Percentiles rank a stretch among this genome's conserved stretches.
Conservation (phyloP, 2,329 filamentous ascomycete genomes). For the Aspergillus sp. region DNA sequence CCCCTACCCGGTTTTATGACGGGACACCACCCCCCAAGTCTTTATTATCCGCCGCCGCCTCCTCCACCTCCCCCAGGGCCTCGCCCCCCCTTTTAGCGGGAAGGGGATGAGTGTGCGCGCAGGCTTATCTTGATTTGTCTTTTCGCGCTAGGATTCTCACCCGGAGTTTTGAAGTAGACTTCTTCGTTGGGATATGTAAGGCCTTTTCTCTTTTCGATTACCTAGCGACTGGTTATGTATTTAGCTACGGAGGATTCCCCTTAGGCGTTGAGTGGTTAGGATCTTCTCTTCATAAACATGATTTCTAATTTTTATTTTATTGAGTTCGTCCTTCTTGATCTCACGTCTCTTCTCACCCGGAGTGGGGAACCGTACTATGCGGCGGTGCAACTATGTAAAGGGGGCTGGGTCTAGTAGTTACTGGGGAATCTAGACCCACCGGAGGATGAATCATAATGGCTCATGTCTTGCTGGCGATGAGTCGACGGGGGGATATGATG, state of each 20-base stretch:
- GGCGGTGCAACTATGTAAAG: background rate
- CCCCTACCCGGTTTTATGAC: slow-evolving; percentile 33
- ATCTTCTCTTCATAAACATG: background rate
- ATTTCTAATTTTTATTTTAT: background rate
- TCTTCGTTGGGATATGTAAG: background rate
- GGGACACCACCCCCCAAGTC: slow-evolving; percentile 22
- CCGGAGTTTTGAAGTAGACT: slow-evolving; percentile 8
- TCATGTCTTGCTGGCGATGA: slow-evolving; percentile 14
- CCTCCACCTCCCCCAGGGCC: slow-evolving; percentile 22
- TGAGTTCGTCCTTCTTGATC: background rate
- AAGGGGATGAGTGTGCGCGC: background rate
- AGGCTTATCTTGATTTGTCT: background rate
- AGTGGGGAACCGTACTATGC: background rate
- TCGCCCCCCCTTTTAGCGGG: slow-evolving; percentile 22
- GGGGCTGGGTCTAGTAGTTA: background rate
- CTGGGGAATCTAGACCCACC: background rate
- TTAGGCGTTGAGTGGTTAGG: slow-evolving; percentile 1
- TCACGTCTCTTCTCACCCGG: no score
- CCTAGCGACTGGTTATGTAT: background rate
- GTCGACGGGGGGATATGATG: slow-evolving; percentile 15
- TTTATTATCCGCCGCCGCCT: slow-evolving; percentile 30
- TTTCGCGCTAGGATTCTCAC: background rate
- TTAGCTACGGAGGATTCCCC: slow-evolving; percentile 9
- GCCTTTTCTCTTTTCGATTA: background rate
- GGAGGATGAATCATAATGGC: slow-evolving; percentile 18